These are phyloP conservation scores for Coelastrella sp. DNA, from an alignment of 139 green algal genomes.

Conservation along the genomic window DNA sequence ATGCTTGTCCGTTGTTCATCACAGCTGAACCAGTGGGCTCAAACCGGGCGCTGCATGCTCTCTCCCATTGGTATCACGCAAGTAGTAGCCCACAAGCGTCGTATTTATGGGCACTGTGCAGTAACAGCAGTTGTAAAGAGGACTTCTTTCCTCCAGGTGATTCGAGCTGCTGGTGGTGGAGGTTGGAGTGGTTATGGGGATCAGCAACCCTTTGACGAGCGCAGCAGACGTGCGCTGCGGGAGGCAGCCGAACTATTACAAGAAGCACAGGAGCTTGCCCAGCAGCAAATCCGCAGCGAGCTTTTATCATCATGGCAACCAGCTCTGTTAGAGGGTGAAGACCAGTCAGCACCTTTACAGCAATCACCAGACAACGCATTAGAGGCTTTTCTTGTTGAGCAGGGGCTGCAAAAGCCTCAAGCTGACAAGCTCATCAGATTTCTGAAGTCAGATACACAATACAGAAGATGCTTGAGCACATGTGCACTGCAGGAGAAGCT, in stretches of 20 bases:
- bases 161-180: not conserved
- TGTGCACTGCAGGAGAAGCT: slow-evolving; percentile 21
- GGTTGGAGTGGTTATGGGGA: too few species aligned
- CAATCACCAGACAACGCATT: not conserved
- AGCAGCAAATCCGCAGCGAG: slow-evolving; percentile 26
- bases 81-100: too few species aligned
- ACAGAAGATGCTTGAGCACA: not conserved
- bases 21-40: too few species aligned
- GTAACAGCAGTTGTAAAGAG: too few species aligned
- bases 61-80: too few species aligned
- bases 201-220: slow-evolving; percentile 20
- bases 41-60: too few species aligned
- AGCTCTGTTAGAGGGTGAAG: not conserved
- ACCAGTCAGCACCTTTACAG: not conserved
- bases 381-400: slow-evolving; percentile 5
- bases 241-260: slow-evolving; percentile 35
- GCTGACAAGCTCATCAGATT: not conserved
- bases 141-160: too few species aligned
- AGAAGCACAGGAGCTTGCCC: slow-evolving; percentile 36
- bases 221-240: not conserved
- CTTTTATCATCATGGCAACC: not conserved
- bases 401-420: not conserved
- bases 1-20: too few species aligned
- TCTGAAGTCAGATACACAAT: not conserved
- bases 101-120: too few species aligned